Evolutionary conservation across 1,284 basidiomycete species (phyloP).

Genomic region (Hemileia vastatrix): DNA sequence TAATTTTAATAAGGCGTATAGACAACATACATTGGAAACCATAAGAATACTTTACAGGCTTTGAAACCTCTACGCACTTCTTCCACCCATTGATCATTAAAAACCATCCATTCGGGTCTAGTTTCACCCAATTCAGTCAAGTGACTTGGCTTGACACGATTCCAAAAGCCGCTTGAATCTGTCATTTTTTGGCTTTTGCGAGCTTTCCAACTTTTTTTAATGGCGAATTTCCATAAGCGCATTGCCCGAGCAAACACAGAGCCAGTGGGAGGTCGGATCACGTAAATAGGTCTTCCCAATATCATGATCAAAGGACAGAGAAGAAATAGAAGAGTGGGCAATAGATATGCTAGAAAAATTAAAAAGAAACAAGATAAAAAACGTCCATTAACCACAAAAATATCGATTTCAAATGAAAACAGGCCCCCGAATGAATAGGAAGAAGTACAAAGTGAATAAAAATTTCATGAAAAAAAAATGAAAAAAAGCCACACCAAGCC

Average conservation of each 20-base stretch:
- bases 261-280: slow-evolving; percentile 61
- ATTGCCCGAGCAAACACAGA: slow-evolving; percentile 58
- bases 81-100: slow-evolving; percentile 67
- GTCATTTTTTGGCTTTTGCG: slow-evolving; percentile 33
- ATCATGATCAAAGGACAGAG: slow-evolving; percentile 59
- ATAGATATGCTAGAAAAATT: slow-evolving; percentile 29
- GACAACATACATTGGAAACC: slow-evolving; percentile 52
- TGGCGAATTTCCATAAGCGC: slow-evolving; percentile 38
- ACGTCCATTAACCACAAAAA: no score
- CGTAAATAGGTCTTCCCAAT: slow-evolving; percentile 59
- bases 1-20: no score
- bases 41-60: slow-evolving; percentile 71
- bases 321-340: slow-evolving; percentile 46
- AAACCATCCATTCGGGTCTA: slow-evolving; percentile 47
- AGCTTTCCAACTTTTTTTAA: slow-evolving; percentile 41
- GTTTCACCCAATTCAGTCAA: slow-evolving; percentile 48
- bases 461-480: no score
- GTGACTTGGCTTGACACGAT: slow-evolving; percentile 57
- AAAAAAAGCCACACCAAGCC: slow-evolving; percentile 31
- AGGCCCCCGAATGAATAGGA: no score
- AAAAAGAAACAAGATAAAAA: neutral
- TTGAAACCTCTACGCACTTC: slow-evolving; percentile 71
- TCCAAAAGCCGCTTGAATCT: slow-evolving; percentile 64
- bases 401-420: no score
- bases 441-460: no score